Percentiles rank a stretch among this genome's conserved stretches.
These are phyloP conservation scores for Liquidambar formosana DNA, from an alignment of 164 flowering plant genomes.

Conservation along the genomic window DNA sequence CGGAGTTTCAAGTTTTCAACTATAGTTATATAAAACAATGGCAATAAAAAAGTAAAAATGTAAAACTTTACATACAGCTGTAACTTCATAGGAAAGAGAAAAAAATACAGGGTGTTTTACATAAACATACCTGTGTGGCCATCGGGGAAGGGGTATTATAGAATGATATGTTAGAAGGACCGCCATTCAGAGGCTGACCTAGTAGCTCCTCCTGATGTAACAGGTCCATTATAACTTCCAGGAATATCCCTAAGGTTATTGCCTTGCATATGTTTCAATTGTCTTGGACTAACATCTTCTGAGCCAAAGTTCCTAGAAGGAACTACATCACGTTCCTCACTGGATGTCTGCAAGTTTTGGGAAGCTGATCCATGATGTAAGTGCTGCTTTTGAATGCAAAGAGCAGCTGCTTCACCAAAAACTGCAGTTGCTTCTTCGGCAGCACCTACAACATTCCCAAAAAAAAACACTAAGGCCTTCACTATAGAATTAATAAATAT, in stretches of 20 bases:
- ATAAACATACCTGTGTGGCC: constrained; percentile 60
- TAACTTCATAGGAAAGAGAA: neutral
- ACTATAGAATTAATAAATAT: neutral
- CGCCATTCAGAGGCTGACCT: constrained; percentile 53
- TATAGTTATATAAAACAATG: too few species aligned
- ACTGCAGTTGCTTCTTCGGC: constrained; percentile 78
- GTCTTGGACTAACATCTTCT: constrained; percentile 68
- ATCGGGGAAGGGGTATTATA: constrained; percentile 94
- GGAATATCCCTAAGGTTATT: constrained; percentile 55
- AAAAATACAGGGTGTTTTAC: neutral
- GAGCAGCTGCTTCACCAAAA: constrained; percentile 80
- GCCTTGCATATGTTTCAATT: constrained; percentile 49
- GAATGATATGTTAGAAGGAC: constrained; percentile 50
- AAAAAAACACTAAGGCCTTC: neutral
- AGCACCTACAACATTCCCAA: constrained; percentile 52
- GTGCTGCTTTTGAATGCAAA: constrained; percentile 67
- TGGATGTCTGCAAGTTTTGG: constrained; percentile 30
- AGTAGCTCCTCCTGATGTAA: constrained; percentile 34
- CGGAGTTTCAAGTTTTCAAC: too few species aligned
- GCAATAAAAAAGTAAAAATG: neutral
- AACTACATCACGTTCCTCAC: constrained; percentile 42
- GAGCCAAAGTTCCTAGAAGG: constrained; percentile 34
- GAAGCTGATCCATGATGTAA: constrained; percentile 37
- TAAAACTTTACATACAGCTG: neutral
- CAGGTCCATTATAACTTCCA: constrained; percentile 47